A percentile compares a stretch with the other conserved stretches of the same genome.
Conservation (phyloP, 495 filamentous ascomycete genomes). For the Annulohypoxylon moriforme region DNA sequence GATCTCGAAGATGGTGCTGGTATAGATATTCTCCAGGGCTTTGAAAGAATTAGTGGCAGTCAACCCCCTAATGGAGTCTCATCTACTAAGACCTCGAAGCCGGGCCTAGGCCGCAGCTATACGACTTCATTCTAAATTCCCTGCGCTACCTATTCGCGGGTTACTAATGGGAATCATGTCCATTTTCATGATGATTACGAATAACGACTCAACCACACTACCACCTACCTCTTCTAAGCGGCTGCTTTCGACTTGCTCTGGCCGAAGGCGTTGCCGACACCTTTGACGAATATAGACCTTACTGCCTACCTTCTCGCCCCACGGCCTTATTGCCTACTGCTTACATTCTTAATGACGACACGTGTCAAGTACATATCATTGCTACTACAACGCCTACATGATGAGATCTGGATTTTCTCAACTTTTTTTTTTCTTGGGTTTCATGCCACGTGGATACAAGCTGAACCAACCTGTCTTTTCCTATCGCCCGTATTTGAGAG, state of each 20-base stretch:
- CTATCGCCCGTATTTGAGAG: conserved; percentile 1
- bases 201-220: conserved; percentile 45
- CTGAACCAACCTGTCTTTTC: conserved; percentile 1
- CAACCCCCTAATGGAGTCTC: conserved; percentile 45
- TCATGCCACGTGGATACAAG: conserved; percentile 12
- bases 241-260: conserved; percentile 21
- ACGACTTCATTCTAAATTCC: conserved; percentile 55
- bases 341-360: conserved; percentile 49
- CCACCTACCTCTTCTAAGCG: conserved; percentile 8
- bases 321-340: conserved; percentile 42
- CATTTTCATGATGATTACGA: conserved; percentile 46
- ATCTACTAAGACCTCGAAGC: conserved; percentile 49
- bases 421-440: conserved; percentile 11
- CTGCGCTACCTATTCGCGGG: neutral
- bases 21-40: conserved; percentile 87
- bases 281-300: conserved; percentile 41
- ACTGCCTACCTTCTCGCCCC: conserved; percentile 43
- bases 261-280: conserved; percentile 17
- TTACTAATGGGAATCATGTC: neutral
- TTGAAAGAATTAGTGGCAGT: conserved; percentile 82
- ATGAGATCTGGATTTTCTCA: conserved; percentile 36
- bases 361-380: conserved; percentile 36
- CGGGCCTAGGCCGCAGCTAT: conserved; percentile 55
- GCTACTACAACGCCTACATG: conserved; percentile 29
- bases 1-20: conserved; percentile 72